Base-by-base conservation (phyloP, 1,139 yeast genomes). In the Blastobotrys buckinghamii region DNA sequence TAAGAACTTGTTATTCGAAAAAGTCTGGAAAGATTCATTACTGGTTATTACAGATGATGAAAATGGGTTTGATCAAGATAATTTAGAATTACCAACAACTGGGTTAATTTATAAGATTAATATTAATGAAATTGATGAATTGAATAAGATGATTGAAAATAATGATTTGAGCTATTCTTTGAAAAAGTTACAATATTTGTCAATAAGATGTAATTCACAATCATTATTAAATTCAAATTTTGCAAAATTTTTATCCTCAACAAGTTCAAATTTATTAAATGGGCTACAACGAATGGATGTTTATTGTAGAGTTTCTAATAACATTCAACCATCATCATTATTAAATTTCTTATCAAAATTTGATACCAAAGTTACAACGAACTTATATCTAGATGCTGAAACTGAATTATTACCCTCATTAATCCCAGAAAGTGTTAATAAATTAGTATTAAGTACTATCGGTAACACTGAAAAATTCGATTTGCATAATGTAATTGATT, bases 381-480 rank as follows among this genome's bases (percentile, higher is more conserved):
- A 45, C 27, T 24, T 45, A 32, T 45, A 45, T 27, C 24, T 45
- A 9, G 48, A 45, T 39, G 37, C 48, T 7, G 26, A 39, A 16
- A 39, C 38, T n/a, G 44, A 45, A 15, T 35, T 47, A 22, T 42
- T n/a, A 9, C 46, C 49, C 12, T n/a, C 16, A 3, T 15, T 10
- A 19, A 19, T 42, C 20, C 49, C 49, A 19, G 12, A 24, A 5
- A 40, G 26, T 30, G 46, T 47, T 10, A 16, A 26, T 13, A 15
- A 34, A 33, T 41, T 47, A 15, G 35, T 42, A 13, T 33, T 47
- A 32, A 47, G 49, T 34, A 47, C 49, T 15, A 47, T 47, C 22
- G 30, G 32, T 7, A 42, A 45, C n/a, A 39, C 42, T 10, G 49
- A 47, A 32, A 15, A 33, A 43, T 47, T 47, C 29, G 46, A 47